Conservation (phyloP, 1,139 yeast genomes). For the Tardiomyces digboiensis region DNA sequence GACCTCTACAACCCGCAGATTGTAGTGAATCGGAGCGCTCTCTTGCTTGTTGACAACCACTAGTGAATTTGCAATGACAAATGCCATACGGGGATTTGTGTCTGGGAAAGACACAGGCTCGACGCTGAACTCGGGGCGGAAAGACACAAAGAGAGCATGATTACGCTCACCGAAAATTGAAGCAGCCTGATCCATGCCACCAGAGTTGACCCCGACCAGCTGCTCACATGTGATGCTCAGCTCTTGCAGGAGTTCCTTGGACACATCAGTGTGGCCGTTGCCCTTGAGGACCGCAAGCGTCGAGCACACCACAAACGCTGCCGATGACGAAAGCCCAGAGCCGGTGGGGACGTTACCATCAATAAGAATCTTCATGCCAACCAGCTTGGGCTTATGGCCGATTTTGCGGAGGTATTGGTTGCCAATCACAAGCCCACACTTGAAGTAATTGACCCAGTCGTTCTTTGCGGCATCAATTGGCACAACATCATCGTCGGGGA, state of each 20-base stretch:
- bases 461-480: constrained; percentile 40
- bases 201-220: constrained; percentile 65
- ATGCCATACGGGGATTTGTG: constrained; percentile 37
- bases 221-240: constrained; percentile 65
- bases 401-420: constrained; percentile 37
- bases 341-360: constrained; percentile 69
- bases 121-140: constrained; percentile 50
- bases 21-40: constrained; percentile 62
- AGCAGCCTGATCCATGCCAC: constrained; percentile 77
- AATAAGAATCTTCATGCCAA: constrained; percentile 45
- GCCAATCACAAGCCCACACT: constrained; percentile 57
- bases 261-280: constrained; percentile 36
- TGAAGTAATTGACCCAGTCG: constrained; percentile 61
- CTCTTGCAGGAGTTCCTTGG: constrained; percentile 45
- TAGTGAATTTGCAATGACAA: constrained; percentile 56
- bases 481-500: constrained; percentile 37
- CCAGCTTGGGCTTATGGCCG: constrained; percentile 8
- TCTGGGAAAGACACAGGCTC: constrained; percentile 48
- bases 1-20: constrained; percentile 62
- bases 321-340: constrained; percentile 63
- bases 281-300: constrained; percentile 50
- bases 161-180: constrained; percentile 55
- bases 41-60: constrained; percentile 57
- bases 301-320: constrained; percentile 63
- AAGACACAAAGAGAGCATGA: constrained; percentile 53